Base-by-base conservation (phyloP, 176 grass and related monocot species). In the Aegilops umbellulata region DNA sequence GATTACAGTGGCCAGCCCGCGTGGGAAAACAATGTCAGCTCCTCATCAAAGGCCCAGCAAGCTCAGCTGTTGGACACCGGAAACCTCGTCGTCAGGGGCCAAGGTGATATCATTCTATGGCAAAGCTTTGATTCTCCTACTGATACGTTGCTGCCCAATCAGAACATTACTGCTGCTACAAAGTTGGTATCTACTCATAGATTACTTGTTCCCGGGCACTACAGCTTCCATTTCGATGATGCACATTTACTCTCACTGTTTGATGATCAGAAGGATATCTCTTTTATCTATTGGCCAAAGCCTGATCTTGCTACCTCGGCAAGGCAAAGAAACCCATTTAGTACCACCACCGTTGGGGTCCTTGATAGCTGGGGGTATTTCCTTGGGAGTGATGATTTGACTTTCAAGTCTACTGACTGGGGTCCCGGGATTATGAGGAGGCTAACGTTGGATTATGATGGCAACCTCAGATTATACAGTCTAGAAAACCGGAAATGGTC, bases 401-500 rank as follows among this genome's bases (percentile, higher is more conserved):
- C 13, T 16, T 84, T 92, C 53, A 47, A 11, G 11, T 84, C 91
- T 34, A 8, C 80, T 30, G 91, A 92, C 51, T 77, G 6, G 46
- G 87, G 91, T 51, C n/a, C 24, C 4, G 62, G 84, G 19, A 38
- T 89, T 58, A 63, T 60, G 60, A 89, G 91, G 38, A 89, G 84
- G 34, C 34, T 89, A 46, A 87, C 61, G 41, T 19, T 92, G 23
- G 91, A 84, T 70, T 92, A 87, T 47, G 87, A 92, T 65, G 84
- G 91, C 23, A 89, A 92, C 38, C 84, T 92, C 35, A 65, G 91
- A 29, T 3, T 87, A 39, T 90, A 93, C 57, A 93, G 88, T n/a
- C 20, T 90, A 3, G 1, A 36, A 36, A 14, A 57, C 0, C n/a
- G 53, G 14, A 65, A 12, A 16, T 96, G 91, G 94, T 42, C 26